Percentiles rank a stretch among this genome's conserved stretches.
phyloP scores from a whole-genome alignment of 805 yeast species.

The Candida broadrunensis region DNA sequence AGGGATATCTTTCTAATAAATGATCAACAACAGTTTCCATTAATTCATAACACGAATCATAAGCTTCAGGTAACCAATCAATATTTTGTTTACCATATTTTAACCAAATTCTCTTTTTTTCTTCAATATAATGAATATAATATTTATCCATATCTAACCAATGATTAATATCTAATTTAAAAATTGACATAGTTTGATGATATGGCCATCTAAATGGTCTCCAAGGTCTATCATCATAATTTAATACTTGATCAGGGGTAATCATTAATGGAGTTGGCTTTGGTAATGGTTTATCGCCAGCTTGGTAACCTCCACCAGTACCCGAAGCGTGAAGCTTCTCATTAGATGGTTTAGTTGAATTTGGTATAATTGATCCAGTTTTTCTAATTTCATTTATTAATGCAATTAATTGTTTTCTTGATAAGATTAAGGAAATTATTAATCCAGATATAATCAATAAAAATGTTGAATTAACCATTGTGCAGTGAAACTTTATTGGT shows the following conservation, averaged over 20 bases:
- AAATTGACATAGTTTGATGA: constrained; percentile 76
- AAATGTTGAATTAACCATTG: constrained; percentile 7
- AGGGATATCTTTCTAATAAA: constrained; percentile 60
- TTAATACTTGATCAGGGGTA: constrained; percentile 64
- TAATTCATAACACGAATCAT: constrained; percentile 59
- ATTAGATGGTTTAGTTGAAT: not conserved
- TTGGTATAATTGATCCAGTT: not conserved
- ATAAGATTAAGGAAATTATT: constrained; percentile 8
- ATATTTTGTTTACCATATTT: constrained; percentile 59
- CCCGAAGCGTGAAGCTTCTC: too few relatives aligned
- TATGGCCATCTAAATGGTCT: constrained; percentile 79
- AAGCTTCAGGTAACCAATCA: constrained; percentile 64
- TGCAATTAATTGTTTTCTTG: constrained; percentile 11
- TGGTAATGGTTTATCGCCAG: constrained; percentile 23
- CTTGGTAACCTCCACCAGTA: not conserved
- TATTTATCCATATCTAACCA: constrained; percentile 82
- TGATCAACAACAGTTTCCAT: constrained; percentile 63
- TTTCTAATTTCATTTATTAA: constrained; percentile 1
- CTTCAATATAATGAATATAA: constrained; percentile 63
- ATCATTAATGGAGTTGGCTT: constrained; percentile 57
- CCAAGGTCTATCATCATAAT: constrained; percentile 76
- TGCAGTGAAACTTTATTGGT: too few relatives aligned
- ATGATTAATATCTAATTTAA: constrained; percentile 66
- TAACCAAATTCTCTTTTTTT: constrained; percentile 56
- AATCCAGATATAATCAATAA: constrained; percentile 10